Base-by-base conservation (phyloP, 306 rosid species). In the Fagus crenata region DNA sequence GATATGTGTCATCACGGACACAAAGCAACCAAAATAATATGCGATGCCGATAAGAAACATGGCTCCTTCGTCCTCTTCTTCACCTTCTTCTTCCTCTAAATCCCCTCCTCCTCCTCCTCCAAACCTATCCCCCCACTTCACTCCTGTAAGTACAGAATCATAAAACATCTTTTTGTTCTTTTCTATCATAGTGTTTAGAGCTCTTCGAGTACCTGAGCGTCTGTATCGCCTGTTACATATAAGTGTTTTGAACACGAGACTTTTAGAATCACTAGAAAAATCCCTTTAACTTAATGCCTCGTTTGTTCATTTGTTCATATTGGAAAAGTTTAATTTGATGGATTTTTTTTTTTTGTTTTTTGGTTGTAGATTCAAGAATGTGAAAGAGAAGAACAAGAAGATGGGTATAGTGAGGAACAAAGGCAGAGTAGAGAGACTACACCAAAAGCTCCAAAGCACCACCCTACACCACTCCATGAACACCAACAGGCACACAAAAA, bases 351-450 rank as follows among this genome's bases (percentile, higher is more conserved):
- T 40, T 49, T 43, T 0, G n/a, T 65, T 14, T 41, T 55, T 75
- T 58, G 22, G 76, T 65, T 81, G 89, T 89, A 94, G 98, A 92
- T 96, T 89, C 93, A 85, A 46, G 96, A 75, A 37, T 67, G 84
- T 7, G 83, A 76, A 9, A 80, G 60, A 71, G 81, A 90, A 76
- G 94, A 86, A 53, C 82, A 46, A n/a, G 90, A 90, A 76, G 93
- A 83, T 64, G 85, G 72, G 7, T 77, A 60, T 18, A 69, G 88
- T 53, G 77, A 84, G 41, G 84, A 71, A 7, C 70, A 70, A 75
- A 90, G 81, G 51, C 87, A 85, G 17, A 77, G 54, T 69, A 83
- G 78, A 61, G 73, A 75, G 28, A 84, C 51, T 9, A 46, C 91
- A 1, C 86, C 93, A 3, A 64, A 59, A 18, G 60, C 86, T 22